These are phyloP conservation scores for Gossypium trilobum DNA, from an alignment of 441 rosid genomes.

Conservation along the genomic window DNA sequence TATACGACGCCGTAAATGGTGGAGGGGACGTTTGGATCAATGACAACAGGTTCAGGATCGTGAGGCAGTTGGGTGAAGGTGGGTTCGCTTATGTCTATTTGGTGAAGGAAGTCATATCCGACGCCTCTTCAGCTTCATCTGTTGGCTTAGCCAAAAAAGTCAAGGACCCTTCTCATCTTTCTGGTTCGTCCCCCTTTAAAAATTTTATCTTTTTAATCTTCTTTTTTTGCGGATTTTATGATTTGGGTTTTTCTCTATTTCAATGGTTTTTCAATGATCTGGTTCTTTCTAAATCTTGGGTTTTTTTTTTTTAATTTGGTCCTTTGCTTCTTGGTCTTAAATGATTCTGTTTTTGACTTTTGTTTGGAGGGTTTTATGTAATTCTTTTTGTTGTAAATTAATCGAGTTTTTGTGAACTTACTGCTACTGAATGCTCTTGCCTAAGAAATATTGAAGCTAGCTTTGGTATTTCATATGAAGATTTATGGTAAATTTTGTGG, in stretches of 20 bases:
- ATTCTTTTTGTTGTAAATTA: neutral
- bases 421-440: neutral
- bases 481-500: neutral
- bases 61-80: slow-evolving; percentile 97
- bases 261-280: neutral
- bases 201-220: neutral
- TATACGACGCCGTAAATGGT: slow-evolving; percentile 85
- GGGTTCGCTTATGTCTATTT: slow-evolving; percentile 81
- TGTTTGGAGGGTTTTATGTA: neutral
- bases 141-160: slow-evolving; percentile 68
- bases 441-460: neutral
- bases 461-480: neutral
- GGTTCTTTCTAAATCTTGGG: neutral
- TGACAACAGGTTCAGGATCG: slow-evolving; percentile 75
- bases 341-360: neutral
- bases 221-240: neutral
- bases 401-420: neutral
- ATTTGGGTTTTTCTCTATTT: slow-evolving; percentile 5
- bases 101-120: slow-evolving; percentile 67
- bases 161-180: slow-evolving; percentile 82
- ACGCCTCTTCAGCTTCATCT: slow-evolving; percentile 39
- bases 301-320: neutral
- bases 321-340: neutral
- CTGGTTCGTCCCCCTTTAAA: slow-evolving; percentile 39
- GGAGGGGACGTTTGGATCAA: slow-evolving; percentile 98